Evolutionary conservation across 1,284 basidiomycete genomes (phyloP).

Genomic region (Ustilago sp.): DNA sequence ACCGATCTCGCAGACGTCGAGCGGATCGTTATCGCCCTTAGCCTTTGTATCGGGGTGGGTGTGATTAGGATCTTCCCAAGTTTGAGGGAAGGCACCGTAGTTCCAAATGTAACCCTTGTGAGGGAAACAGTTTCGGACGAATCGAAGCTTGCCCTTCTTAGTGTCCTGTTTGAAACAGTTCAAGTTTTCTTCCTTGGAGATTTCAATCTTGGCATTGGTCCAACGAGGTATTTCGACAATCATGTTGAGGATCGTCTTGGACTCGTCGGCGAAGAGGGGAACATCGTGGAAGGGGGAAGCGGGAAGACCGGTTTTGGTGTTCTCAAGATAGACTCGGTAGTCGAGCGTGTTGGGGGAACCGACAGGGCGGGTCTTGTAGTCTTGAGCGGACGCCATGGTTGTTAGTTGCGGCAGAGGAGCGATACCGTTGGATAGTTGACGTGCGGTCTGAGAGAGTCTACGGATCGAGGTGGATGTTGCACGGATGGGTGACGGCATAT

Average conservation of each 20-base stretch:
- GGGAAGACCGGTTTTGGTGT: conserved; percentile 62
- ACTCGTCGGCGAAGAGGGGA: conserved; percentile 68
- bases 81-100: conserved; percentile 87
- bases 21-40: conserved; percentile 98
- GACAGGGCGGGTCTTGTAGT: conserved; percentile 80
- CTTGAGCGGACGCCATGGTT: conserved; percentile 56
- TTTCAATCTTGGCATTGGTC: conserved; percentile 98
- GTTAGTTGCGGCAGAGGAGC: neutral
- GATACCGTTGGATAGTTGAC: conserved; percentile 54
- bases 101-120: conserved; percentile 85
- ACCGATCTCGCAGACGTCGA: conserved; percentile 99
- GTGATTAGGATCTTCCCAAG: conserved; percentile 94
- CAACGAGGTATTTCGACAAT: conserved; percentile 89
- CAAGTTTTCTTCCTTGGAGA: conserved; percentile 95
- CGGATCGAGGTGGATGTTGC: conserved; percentile 41
- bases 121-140: conserved; percentile 99
- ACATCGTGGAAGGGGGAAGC: conserved; percentile 69
- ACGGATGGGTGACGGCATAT: conserved; percentile 43
- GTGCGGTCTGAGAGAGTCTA: conserved; percentile 58
- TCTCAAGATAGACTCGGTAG: conserved; percentile 91
- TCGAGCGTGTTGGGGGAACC: conserved; percentile 93
- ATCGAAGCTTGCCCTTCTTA: conserved; percentile 95
- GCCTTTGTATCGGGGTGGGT: conserved; percentile 98
- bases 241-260: conserved; percentile 75
- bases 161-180: conserved; percentile 99